Evolutionary conservation across 164 flowering plant genomes (phyloP).

Genomic region (Liriodendron chinense): DNA sequence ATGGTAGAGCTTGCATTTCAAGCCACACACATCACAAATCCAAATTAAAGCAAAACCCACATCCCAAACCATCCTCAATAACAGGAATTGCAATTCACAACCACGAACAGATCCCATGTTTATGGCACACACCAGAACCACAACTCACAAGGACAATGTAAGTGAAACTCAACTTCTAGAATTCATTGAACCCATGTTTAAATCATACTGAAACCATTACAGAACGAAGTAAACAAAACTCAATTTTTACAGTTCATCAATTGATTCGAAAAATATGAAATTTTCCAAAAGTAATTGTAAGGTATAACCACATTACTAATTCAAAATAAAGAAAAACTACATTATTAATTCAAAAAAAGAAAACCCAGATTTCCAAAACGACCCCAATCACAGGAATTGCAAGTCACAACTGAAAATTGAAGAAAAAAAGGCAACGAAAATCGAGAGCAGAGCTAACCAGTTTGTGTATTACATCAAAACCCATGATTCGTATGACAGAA

Average conservation of each 20-base stretch:
- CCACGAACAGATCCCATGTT: no score
- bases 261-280: no score
- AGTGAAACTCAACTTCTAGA: not conserved
- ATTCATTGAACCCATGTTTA: not conserved
- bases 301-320: no score
- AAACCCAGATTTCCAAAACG: not conserved
- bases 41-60: not conserved
- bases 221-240: not conserved
- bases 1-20: not conserved
- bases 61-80: not conserved
- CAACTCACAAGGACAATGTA: not conserved
- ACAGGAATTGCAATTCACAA: not conserved
- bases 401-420: not conserved
- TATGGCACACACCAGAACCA: no score
- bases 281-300: no score
- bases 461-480: not conserved
- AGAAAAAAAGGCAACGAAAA: not conserved
- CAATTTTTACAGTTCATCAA: not conserved
- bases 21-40: not conserved
- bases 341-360: no score
- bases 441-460: not conserved
- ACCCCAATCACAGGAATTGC: not conserved
- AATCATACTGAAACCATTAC: not conserved
- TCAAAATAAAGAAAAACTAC: no score
- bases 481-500: conserved; percentile 2